Percentiles rank a stretch among this genome's conserved stretches.
Conservation (phyloP, 2,329 filamentous ascomycete genomes). For the Didymella lethalis region DNA sequence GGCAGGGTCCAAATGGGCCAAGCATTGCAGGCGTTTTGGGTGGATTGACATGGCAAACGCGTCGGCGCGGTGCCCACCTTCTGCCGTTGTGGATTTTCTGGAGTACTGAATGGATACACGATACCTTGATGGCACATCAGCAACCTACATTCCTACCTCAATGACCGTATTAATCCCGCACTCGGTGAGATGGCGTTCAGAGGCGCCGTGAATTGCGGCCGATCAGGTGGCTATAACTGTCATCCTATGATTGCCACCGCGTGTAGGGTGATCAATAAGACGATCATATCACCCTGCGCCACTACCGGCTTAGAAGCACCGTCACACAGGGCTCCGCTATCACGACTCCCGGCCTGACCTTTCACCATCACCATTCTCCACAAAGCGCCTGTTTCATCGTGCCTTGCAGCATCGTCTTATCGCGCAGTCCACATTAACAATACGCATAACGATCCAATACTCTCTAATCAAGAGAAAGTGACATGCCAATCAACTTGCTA, state of each 20-base stretch:
- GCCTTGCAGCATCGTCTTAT: conserved; percentile 5
- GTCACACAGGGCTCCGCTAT: conserved; percentile 1
- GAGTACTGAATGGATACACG: conserved; percentile 17
- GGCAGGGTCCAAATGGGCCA: background rate
- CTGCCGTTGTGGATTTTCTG: conserved; percentile 5
- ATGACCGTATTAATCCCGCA: background rate
- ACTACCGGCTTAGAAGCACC: conserved; percentile 15
- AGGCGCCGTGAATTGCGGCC: background rate
- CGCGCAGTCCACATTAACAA: background rate
- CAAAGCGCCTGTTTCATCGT: background rate
- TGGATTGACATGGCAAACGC: conserved; percentile 1
- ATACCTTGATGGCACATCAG: conserved; percentile 18
- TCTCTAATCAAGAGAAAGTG: background rate
- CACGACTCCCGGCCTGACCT: conserved; percentile 1
- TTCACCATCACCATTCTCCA: background rate
- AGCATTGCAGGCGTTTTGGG: conserved; percentile 21
- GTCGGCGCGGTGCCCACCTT: conserved; percentile 2
- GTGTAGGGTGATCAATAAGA: conserved; percentile 11
- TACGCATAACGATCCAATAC: conserved; percentile 1
- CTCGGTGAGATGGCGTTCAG: background rate
- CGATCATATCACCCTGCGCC: conserved; percentile 16
- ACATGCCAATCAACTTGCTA: conserved; percentile 2
- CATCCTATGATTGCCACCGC: conserved; percentile 1
- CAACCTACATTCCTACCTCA: conserved; percentile 6
- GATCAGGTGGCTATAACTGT: conserved; percentile 1